These are phyloP conservation scores for Xylaria sp. DNA, from an alignment of 2,329 filamentous ascomycete genomes.

Conservation along the genomic window DNA sequence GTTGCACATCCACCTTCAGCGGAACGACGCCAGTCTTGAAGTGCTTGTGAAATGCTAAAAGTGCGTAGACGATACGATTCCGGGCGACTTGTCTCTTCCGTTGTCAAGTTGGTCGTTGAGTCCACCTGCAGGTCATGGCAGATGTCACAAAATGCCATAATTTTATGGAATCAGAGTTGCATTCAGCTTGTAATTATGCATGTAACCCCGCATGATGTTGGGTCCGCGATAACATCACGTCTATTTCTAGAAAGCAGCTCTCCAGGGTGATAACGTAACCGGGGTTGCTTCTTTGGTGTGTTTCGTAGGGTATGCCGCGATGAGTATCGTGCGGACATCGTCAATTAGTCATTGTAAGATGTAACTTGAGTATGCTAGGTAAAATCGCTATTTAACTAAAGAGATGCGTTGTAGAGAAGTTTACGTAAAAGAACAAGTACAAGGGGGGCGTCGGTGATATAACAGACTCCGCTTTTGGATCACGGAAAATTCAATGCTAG, in stretches of 20 bases:
- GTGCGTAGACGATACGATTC: background rate
- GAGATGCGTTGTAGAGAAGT: too few relatives aligned
- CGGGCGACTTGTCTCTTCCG: background rate
- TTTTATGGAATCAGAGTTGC: background rate
- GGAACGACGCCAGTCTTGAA: background rate
- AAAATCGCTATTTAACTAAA: too few relatives aligned
- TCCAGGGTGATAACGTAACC: background rate
- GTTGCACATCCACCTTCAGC: background rate
- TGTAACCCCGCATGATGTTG: background rate
- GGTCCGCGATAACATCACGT: background rate
- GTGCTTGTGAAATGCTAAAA: background rate
- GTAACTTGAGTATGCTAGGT: too few relatives aligned
- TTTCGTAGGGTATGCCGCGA: background rate
- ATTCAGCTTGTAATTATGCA: background rate
- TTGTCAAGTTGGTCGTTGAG: background rate
- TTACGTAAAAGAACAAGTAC: too few relatives aligned
- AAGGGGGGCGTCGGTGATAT: too few relatives aligned
- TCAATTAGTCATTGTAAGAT: too few relatives aligned
- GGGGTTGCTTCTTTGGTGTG: background rate
- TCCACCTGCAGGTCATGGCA: background rate
- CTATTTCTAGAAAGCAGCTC: background rate
- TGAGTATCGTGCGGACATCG: too few relatives aligned
- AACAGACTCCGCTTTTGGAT: too few relatives aligned
- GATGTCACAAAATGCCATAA: background rate
- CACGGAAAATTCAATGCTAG: too few relatives aligned